Base-by-base conservation (phyloP, 2,329 filamentous ascomycete genomes). In the Alternaria incomplexa region DNA sequence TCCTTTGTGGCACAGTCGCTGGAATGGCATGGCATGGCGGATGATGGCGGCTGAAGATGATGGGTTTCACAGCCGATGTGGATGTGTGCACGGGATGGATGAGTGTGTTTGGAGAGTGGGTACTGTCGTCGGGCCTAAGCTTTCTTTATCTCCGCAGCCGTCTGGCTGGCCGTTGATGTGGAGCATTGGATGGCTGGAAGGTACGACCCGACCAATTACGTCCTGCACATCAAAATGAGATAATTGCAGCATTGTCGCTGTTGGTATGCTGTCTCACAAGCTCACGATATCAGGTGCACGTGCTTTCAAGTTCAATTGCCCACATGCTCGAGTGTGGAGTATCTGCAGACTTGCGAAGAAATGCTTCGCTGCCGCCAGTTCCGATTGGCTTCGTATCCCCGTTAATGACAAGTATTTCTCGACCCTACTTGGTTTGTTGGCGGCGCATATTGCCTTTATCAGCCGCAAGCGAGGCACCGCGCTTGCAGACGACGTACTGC, bases 371-470 rank as follows among this genome's bases (percentile, higher is more conserved):
- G 46, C 58, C 58, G 58, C 12, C 25, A 20, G 48, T 61, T 61
- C 58, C 58, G 58, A 61, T 61, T 61, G 12, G 58, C 53, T 45
- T 5, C 30, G 23, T 25, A 40, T 36, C 30, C 13, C 28, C n/a
- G 30, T 25, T 56, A 11, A 20, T 12, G 22, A 26, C 15, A 25
- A 2, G 26, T 50, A 26, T 43, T 57, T 5, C 17, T 25, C 45
- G 15, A 20, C 44, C 45, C 45, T 25, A 11, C 44, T 17, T n/a
- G 22, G 22, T 3, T 28, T 30, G n/a, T 9, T 51, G 11, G 28
- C 32, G 25, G 30, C 30, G 47, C 23, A 13, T 20, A 20, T 43
- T 58, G 56, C 46, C 32, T n/a, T 51, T 26, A 52, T 30, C 30
- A 44, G 46, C 17, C 32, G 56, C 15, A 58, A 26, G 30, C 32